A percentile compares a stretch with the other conserved stretches of the same genome.
phyloP scores from a whole-genome alignment of 306 rosid species.

The Acacia confusa region DNA sequence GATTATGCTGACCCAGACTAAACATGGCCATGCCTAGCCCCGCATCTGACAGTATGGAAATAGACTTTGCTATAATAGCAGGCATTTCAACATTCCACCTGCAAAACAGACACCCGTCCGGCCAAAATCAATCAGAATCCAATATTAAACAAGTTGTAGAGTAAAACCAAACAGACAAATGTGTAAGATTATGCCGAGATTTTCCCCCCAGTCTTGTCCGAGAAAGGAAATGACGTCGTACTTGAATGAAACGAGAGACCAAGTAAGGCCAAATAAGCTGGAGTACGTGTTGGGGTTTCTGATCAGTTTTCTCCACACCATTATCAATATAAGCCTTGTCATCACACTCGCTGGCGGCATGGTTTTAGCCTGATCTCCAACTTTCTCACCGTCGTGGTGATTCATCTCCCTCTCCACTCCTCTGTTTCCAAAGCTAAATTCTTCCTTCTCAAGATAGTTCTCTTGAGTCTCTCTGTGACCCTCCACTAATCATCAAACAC shows the following conservation, averaged over 20 bases:
- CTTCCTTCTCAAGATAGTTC: conserved; percentile 62
- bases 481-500: conserved; percentile 45
- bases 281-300: conserved; percentile 94
- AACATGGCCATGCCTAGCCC: conserved; percentile 99
- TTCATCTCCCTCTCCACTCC: conserved; percentile 44
- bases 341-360: conserved; percentile 93
- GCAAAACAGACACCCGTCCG: not conserved
- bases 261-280: conserved; percentile 74
- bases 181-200: not conserved
- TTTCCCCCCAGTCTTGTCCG: not conserved
- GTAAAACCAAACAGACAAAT: not conserved
- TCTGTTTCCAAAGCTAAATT: conserved; percentile 75
- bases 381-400: conserved; percentile 49
- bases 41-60: conserved; percentile 88
- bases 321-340: conserved; percentile 91
- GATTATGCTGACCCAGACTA: conserved; percentile 78
- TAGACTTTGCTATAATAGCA: conserved; percentile 78
- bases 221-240: conserved; percentile 2
- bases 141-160: not conserved
- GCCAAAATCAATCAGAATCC: not conserved
- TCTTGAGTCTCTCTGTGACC: conserved; percentile 60
- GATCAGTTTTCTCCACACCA: conserved; percentile 95
- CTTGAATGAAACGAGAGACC: conserved; percentile 90
- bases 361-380: conserved; percentile 44
- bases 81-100: conserved; percentile 94